Evolutionary conservation across 768 basidiomycete genomes (phyloP).

Genomic region (Rhodocollybia butyracea): DNA sequence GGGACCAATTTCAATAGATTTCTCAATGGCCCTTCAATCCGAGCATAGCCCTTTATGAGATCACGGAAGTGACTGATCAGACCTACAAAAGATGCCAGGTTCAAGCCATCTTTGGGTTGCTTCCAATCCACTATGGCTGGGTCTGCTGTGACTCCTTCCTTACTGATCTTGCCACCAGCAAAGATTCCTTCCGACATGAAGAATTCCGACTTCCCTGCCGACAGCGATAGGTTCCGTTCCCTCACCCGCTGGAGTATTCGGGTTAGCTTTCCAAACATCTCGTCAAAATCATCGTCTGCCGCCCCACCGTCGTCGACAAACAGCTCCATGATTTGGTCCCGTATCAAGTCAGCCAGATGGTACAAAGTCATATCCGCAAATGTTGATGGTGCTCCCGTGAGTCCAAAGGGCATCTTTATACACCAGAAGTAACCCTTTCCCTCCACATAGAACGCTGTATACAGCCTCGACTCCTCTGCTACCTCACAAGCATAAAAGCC

Average conservation of each 20-base stretch:
- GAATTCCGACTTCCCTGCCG: conserved; percentile 18
- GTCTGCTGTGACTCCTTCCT: conserved; percentile 8
- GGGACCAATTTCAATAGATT: conserved; percentile 12
- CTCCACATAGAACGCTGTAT: conserved; percentile 17
- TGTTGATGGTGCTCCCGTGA: too few relatives aligned
- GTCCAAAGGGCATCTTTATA: conserved; percentile 15
- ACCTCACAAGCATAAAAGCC: conserved; percentile 4
- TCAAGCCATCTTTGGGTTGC: conserved; percentile 5
- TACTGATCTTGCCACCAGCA: conserved; percentile 2
- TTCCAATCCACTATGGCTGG: conserved; percentile 8
- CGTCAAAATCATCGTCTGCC: conserved; percentile 21
- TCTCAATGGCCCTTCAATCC: conserved; percentile 13
- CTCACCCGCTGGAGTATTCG: not conserved
- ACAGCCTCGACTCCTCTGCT: not conserved
- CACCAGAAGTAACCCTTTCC: conserved; percentile 32
- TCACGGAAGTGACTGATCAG: conserved; percentile 10
- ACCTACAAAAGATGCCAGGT: conserved; percentile 14
- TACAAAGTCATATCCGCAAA: conserved; percentile 3
- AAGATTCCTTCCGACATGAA: conserved; percentile 8
- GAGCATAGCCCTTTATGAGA: conserved; percentile 5
- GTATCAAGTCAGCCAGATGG: not conserved
- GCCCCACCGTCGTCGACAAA: conserved; percentile 25
- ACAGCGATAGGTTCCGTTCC: conserved; percentile 26
- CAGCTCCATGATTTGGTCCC: conserved; percentile 5
- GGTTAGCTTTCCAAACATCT: conserved; percentile 11